Percentiles rank a stretch among this genome's conserved stretches.
Conservation (phyloP, 176 grass and related monocot species). For the Typha latifolia region DNA sequence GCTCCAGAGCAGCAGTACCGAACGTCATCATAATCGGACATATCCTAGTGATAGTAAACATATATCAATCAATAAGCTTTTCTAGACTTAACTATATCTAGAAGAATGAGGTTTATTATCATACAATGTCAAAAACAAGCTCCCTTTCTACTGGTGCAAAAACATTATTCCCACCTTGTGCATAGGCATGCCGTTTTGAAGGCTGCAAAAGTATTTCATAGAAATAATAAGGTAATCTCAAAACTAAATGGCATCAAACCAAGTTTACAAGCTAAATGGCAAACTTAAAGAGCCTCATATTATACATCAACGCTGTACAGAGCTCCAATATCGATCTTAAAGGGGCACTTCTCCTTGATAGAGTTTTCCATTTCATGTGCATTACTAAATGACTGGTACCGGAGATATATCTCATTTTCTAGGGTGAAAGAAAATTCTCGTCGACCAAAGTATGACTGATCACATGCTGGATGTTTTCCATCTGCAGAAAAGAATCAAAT, state of each 20-base stretch:
- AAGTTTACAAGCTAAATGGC: not conserved
- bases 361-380: conserved; percentile 59
- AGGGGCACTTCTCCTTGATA: conserved; percentile 79
- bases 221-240: conserved; percentile 11
- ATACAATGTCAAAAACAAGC: conserved; percentile 93
- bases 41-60: conserved; percentile 52
- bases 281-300: conserved; percentile 7
- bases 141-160: conserved; percentile 83
- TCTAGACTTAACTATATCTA: not conserved
- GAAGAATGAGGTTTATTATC: conserved; percentile 1
- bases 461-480: conserved; percentile 83
- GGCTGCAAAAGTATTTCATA: conserved; percentile 35
- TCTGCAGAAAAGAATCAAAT: conserved; percentile 32
- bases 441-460: conserved; percentile 65
- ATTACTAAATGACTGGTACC: conserved; percentile 80
- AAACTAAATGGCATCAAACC: not conserved
- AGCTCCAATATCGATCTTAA: conserved; percentile 90
- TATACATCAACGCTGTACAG: conserved; percentile 87
- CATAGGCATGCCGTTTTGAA: conserved; percentile 79
- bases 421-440: conserved; percentile 91
- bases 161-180: conserved; percentile 67
- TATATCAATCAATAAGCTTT: not conserved
- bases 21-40: conserved; percentile 97
- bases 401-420: conserved; percentile 80
- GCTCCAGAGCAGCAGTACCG: conserved; percentile 94